These are phyloP conservation scores for Pulveroboletus sp. DNA, from an alignment of 768 basidiomycete species.

Conservation along the genomic window DNA sequence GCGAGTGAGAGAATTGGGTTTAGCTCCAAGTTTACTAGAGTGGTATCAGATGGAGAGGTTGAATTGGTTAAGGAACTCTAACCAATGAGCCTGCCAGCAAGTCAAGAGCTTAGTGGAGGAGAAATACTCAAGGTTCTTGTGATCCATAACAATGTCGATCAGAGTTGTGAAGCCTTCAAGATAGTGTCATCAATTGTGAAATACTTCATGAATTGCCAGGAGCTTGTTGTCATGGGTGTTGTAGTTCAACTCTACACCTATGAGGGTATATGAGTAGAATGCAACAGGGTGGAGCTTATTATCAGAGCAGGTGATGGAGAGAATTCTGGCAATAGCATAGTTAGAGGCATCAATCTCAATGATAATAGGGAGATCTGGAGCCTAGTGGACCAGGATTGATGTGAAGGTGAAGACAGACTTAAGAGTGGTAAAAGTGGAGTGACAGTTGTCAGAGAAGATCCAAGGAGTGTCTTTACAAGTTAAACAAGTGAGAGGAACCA, in stretches of 20 bases:
- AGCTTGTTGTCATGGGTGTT: neutral
- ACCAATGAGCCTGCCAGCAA: neutral
- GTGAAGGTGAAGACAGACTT: neutral
- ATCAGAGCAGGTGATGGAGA: neutral
- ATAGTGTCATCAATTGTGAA: neutral
- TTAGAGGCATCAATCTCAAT: neutral
- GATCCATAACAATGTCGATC: neutral
- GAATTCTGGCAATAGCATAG: neutral
- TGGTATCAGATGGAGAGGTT: neutral
- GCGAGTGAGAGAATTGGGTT: slow-evolving; percentile 1
- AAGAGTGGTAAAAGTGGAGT: neutral
- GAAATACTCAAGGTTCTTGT: slow-evolving; percentile 3
- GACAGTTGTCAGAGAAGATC: neutral
- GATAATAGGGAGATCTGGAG: neutral
- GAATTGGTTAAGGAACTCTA: neutral
- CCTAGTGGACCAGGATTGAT: neutral
- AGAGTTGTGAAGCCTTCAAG: neutral
- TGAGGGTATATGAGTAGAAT: neutral
- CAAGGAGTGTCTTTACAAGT: too few species aligned
- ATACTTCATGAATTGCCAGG: neutral
- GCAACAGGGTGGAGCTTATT: neutral
- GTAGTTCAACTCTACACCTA: neutral
- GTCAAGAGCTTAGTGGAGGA: neutral
- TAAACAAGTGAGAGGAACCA: too few species aligned
- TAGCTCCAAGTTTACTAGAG: neutral